These are phyloP conservation scores for Mollisiaceae sp. DNA, from an alignment of 2,329 filamentous ascomycete genomes.

Conservation along the genomic window DNA sequence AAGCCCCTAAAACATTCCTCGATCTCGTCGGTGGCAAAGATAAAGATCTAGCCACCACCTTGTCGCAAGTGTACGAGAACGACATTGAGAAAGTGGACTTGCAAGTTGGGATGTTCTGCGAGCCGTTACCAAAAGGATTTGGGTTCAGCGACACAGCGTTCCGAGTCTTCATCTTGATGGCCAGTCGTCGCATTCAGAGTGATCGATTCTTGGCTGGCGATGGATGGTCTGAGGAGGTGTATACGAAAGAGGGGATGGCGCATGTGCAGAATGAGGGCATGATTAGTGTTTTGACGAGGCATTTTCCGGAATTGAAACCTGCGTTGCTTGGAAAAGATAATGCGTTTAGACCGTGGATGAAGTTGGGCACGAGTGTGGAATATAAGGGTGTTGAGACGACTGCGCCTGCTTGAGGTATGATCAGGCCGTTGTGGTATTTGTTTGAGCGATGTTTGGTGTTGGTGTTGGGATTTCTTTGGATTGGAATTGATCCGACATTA, in stretches of 20 bases:
- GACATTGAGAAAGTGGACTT: constrained; percentile 28
- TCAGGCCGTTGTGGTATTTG: not conserved
- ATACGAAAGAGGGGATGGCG: constrained; percentile 27
- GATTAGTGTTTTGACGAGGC: constrained; percentile 23
- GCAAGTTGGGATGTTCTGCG: constrained; percentile 24
- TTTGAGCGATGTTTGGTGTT: not conserved
- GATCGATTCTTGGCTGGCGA: constrained; percentile 27
- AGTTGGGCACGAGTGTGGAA: constrained; percentile 14
- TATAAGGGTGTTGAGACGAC: constrained; percentile 27
- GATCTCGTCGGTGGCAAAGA: constrained; percentile 24
- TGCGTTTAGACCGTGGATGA: constrained; percentile 25
- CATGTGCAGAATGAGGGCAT: constrained; percentile 27
- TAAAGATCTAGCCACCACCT: constrained; percentile 14
- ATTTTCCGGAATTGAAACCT: constrained; percentile 24
- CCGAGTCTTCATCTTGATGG: constrained; percentile 29
- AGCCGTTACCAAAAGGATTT: constrained; percentile 28
- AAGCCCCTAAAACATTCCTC: constrained; percentile 22
- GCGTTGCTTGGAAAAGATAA: constrained; percentile 24
- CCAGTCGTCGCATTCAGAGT: constrained; percentile 25
- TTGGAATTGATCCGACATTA: not conserved
- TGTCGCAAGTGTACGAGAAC: constrained; percentile 15
- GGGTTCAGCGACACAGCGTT: constrained; percentile 30
- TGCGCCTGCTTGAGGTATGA: constrained; percentile 8
- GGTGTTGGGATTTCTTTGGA: not conserved
- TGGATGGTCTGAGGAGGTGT: constrained; percentile 23